Base-by-base conservation (phyloP, 1,284 basidiomycete genomes). In the Cryptococcus amylolentus region DNA sequence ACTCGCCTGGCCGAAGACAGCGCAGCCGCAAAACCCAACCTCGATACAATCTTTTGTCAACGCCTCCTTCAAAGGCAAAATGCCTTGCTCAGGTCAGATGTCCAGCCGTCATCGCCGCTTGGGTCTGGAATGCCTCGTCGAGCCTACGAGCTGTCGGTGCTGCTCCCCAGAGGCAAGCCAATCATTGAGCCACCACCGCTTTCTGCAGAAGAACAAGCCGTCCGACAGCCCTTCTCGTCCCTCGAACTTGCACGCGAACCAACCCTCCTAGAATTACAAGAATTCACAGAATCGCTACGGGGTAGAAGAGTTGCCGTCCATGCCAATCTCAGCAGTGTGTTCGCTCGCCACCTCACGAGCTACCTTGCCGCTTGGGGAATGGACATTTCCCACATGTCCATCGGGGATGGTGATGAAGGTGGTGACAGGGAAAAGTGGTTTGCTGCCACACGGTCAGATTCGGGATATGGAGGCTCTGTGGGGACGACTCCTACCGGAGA, bases 311-410 rank as follows among this genome's bases (percentile, higher is more conserved):
- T 88, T 0, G 84, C 83, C 0, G 78, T 97, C 16, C 88, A 93
- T 67, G 90, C 93, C 6, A 87, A 84, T 65, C 82, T 88, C 13
- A 84, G 84, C 57, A 89, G 89, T 44, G 84, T 86, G 0, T 97
- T 96, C 68, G 91, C 91, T 0, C 87, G 89, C 50, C 90, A 94
- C 72, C 80, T 97, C 27, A 91, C 91, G 38, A 88, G 86, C 64
- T 94, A 94, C 75, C 82, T 96, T 55, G 89, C 88, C n/a, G 84
- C 88, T 4, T 96, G 93, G 92, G 91, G 91, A 16, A 83, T 96
- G 83, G 90, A 95, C 67, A 87, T 96, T 45, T 87, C 84, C 51
- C 90, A 91, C 75, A 81, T 91, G 39, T 82, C 75, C 28, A 77
- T 78, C 41, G 66, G 68, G 6, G 72, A 73, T 7, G 66, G 68